phyloP scores from a whole-genome alignment of 352 stramenopile species.

The Bremia lactucae region DNA sequence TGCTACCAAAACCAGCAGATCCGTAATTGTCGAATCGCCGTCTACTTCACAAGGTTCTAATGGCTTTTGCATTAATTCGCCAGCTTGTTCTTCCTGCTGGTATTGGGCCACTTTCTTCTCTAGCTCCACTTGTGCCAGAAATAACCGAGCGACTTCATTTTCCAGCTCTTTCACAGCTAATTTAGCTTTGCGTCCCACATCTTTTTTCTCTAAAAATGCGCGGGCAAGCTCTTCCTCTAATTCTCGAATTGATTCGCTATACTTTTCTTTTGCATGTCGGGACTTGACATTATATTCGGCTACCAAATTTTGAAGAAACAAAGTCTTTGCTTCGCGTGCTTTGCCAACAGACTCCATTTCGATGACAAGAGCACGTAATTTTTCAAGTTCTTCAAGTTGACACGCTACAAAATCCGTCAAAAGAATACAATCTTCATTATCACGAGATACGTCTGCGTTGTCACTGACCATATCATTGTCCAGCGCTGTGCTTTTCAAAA shows the following conservation, averaged over 20 bases:
- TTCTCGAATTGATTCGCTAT: constrained; percentile 29
- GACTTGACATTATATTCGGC: constrained; percentile 15
- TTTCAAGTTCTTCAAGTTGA: constrained; percentile 26
- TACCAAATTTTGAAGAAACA: constrained; percentile 21
- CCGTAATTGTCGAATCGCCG: constrained; percentile 27
- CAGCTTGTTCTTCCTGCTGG: not conserved
- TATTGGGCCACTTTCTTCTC: constrained; percentile 23
- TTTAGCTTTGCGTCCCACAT: constrained; percentile 40
- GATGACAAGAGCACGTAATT: constrained; percentile 21
- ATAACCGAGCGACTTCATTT: constrained; percentile 41
- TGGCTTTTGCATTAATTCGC: constrained; percentile 5
- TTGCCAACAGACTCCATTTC: constrained; percentile 26
- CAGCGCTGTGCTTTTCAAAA: constrained; percentile 1
- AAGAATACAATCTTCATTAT: constrained; percentile 11
- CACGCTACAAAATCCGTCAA: constrained; percentile 17
- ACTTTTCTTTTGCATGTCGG: constrained; percentile 23
- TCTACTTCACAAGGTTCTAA: constrained; percentile 7
- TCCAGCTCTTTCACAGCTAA: constrained; percentile 41
- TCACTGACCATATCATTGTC: constrained; percentile 3
- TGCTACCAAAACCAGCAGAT: constrained; percentile 49
- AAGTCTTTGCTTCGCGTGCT: constrained; percentile 20
- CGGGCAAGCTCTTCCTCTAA: constrained; percentile 43
- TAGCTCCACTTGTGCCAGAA: constrained; percentile 42
- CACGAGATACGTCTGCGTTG: constrained; percentile 11
- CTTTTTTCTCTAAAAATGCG: constrained; percentile 42